A percentile compares a stretch with the other conserved stretches of the same genome.
Evolutionary conservation across 23 red algal species (phyloP).

Genomic region (Pyropia yezoensis): DNA sequence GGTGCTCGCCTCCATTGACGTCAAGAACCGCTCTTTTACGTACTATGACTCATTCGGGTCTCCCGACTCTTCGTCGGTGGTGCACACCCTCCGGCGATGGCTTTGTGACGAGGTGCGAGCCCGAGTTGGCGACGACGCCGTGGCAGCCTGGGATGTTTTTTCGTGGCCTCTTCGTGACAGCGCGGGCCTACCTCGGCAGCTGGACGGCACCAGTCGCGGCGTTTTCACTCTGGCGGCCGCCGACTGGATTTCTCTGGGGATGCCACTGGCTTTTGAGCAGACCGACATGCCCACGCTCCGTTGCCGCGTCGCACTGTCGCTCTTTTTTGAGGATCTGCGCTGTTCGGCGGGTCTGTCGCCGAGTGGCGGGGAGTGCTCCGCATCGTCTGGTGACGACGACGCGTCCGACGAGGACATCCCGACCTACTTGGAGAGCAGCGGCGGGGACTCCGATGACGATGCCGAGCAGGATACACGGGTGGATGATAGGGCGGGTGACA

Average conservation of each 20-base stretch:
- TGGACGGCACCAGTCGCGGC: constrained; percentile 47
- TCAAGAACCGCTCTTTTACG: constrained; percentile 14
- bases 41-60: constrained; percentile 42
- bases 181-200: constrained; percentile 43
- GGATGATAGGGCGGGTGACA: no score
- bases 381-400: no score
- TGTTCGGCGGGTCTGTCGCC: no score
- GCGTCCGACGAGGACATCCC: no score
- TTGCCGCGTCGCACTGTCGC: no score
- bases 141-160: constrained; percentile 13
- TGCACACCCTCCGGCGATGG: constrained; percentile 38
- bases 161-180: constrained; percentile 14
- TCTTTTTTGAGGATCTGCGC: no score
- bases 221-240: constrained; percentile 54
- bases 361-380: no score
- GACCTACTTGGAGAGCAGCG: no score
- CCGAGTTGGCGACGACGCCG: constrained; percentile 17
- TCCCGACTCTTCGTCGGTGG: constrained; percentile 9
- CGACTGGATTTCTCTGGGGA: constrained; percentile 33
- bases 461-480: no score
- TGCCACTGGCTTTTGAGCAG: constrained; percentile 24
- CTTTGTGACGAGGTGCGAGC: constrained; percentile 47
- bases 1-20: constrained; percentile 55
- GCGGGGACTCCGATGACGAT: no score
- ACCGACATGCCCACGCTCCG: constrained; percentile 25